phyloP scores from a whole-genome alignment of 2,329 filamentous ascomycete species.

The Phyllosticta citrichinensis region DNA sequence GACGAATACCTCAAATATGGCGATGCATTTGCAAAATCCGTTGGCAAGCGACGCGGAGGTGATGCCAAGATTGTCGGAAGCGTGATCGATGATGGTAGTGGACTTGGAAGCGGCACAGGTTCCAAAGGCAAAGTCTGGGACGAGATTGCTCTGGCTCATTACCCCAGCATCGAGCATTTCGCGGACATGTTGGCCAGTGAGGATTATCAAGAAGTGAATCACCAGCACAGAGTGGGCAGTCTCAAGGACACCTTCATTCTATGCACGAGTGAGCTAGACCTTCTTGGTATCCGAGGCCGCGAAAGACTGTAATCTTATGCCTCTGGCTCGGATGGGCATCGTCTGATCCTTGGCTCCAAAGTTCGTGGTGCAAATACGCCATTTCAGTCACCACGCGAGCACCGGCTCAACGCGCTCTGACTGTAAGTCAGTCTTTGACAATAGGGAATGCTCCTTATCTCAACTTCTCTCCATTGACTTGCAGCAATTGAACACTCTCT shows the following conservation, averaged over 20 bases:
- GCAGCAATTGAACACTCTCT: too few species aligned
- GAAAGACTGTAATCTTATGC: not conserved
- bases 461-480: too few species aligned
- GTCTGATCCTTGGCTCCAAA: too few species aligned
- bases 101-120: constrained; percentile 9
- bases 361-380: too few species aligned
- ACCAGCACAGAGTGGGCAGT: constrained; percentile 40
- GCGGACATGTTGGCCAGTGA: constrained; percentile 49
- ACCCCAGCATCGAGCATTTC: constrained; percentile 52
- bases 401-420: too few species aligned
- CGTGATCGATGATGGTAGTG: constrained; percentile 32
- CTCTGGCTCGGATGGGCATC: not conserved
- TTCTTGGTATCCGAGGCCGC: constrained; percentile 6
- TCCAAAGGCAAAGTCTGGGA: constrained; percentile 40
- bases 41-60: constrained; percentile 46
- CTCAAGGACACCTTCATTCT: constrained; percentile 44
- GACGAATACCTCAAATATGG: constrained; percentile 49
- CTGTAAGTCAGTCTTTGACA: too few species aligned
- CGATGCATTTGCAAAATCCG: constrained; percentile 38
- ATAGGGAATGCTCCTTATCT: too few species aligned
- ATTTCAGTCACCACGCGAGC: too few species aligned
- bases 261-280: constrained; percentile 42
- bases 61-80: constrained; percentile 53
- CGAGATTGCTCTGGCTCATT: constrained; percentile 55
- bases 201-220: constrained; percentile 51